These are phyloP conservation scores for Yamadazyma atmosphaerica DNA, from an alignment of 1,139 yeast genomes.

Conservation along the genomic window DNA sequence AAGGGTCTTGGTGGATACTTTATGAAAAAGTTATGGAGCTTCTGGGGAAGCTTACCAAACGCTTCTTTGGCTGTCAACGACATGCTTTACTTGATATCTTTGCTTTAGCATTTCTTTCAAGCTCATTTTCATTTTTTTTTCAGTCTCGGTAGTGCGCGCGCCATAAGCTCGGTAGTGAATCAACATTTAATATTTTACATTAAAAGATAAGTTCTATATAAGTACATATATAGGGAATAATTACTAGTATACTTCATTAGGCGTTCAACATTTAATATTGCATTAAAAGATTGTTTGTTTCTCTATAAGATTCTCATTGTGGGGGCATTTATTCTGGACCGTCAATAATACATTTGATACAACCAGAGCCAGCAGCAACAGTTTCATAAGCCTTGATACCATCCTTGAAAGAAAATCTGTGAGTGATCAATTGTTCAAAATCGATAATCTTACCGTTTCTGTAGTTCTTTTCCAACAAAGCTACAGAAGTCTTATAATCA, in stretches of 20 bases:
- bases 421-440: slow-evolving; percentile 67
- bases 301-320: neutral
- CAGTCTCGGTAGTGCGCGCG: neutral
- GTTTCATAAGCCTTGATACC: slow-evolving; percentile 81
- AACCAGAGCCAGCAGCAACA: slow-evolving; percentile 49
- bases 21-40: slow-evolving; percentile 72
- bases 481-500: slow-evolving; percentile 76
- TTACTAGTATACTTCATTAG: neutral
- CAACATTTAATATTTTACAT: slow-evolving; percentile 2
- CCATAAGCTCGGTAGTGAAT: neutral
- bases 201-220: slow-evolving; percentile 1
- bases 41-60: slow-evolving; percentile 65
- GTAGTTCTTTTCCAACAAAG: slow-evolving; percentile 59
- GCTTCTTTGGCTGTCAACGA: slow-evolving; percentile 36
- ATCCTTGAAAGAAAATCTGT: slow-evolving; percentile 69
- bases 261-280: neutral
- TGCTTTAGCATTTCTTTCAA: neutral
- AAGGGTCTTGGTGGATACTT: slow-evolving; percentile 88
- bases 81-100: slow-evolving; percentile 15
- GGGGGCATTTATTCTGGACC: slow-evolving; percentile 30
- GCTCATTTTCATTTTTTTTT: slow-evolving; percentile 1
- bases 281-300: neutral
- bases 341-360: slow-evolving; percentile 48
- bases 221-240: no score
- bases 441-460: slow-evolving; percentile 58